phyloP scores from a whole-genome alignment of 2,329 filamentous ascomycete genomes.

The Phaeosphaeriaceae sp. region DNA sequence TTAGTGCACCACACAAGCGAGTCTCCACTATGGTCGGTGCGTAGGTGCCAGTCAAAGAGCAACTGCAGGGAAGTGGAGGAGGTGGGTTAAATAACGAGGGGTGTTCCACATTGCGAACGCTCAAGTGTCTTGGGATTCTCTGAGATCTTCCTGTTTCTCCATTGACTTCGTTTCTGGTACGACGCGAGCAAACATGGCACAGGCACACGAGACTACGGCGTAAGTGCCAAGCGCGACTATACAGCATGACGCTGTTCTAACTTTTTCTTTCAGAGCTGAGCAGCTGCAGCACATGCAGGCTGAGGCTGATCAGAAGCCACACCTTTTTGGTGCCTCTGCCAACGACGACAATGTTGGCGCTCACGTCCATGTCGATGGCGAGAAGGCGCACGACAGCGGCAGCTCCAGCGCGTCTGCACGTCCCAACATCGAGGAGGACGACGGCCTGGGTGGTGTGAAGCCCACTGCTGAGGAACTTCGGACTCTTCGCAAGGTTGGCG shows the following conservation, averaged over 20 bases:
- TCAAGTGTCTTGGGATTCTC: constrained; percentile 20
- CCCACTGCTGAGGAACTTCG: constrained; percentile 54
- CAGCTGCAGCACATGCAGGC: constrained; percentile 39
- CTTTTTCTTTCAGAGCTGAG: constrained; percentile 31
- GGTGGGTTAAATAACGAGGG: constrained; percentile 37
- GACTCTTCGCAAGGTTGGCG: constrained; percentile 55
- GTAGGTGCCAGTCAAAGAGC: constrained; percentile 8
- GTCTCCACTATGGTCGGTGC: constrained; percentile 8
- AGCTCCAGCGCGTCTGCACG: constrained; percentile 26
- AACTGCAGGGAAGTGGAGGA: constrained; percentile 8
- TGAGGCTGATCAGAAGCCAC: constrained; percentile 36
- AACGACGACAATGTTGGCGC: constrained; percentile 27
- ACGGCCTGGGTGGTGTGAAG: constrained; percentile 41
- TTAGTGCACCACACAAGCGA: constrained; percentile 25
- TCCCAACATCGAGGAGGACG: constrained; percentile 27
- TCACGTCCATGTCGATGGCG: constrained; percentile 19
- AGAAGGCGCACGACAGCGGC: constrained; percentile 13
- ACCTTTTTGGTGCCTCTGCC: constrained; percentile 37
- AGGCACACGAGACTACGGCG: constrained; percentile 38
- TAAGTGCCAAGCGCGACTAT: constrained; percentile 22
- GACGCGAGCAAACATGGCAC: constrained; percentile 29
- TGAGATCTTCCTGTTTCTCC: constrained; percentile 10
- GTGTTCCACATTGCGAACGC: constrained; percentile 10
- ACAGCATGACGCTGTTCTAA: neutral
- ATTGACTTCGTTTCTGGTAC: constrained; percentile 4